A percentile compares a stretch with the other conserved stretches of the same genome.
These are phyloP conservation scores for Colletotrichum siamense DNA, from an alignment of 2,329 filamentous ascomycete species.

Conservation along the genomic window DNA sequence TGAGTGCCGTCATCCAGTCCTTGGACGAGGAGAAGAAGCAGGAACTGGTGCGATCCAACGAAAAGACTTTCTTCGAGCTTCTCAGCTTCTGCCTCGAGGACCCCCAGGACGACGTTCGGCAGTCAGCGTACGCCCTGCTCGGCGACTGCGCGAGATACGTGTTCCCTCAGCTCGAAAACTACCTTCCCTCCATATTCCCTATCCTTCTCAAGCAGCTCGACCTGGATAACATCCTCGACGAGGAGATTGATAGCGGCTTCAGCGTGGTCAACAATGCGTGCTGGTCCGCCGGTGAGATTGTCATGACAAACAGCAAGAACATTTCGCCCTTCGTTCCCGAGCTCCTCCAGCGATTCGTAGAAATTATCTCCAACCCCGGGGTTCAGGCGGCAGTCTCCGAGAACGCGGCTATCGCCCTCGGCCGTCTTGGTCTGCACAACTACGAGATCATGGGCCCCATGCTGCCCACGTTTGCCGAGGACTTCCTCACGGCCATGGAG, in stretches of 20 bases:
- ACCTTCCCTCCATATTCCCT: slow-evolving; percentile 76
- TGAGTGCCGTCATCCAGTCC: slow-evolving; percentile 93
- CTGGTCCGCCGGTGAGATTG: slow-evolving; percentile 94
- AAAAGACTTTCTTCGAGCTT: slow-evolving; percentile 88
- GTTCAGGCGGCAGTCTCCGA: slow-evolving; percentile 89
- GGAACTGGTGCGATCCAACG: slow-evolving; percentile 76
- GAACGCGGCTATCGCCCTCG: slow-evolving; percentile 93
- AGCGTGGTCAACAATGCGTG: slow-evolving; percentile 98
- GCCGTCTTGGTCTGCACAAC: slow-evolving; percentile 83
- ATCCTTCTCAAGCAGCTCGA: slow-evolving; percentile 89
- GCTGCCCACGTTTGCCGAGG: slow-evolving; percentile 78
- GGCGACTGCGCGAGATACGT: slow-evolving; percentile 95
- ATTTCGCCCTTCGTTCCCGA: slow-evolving; percentile 81
- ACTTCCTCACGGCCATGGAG: slow-evolving; percentile 82
- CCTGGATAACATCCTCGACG: slow-evolving; percentile 75
- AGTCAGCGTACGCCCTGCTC: slow-evolving; percentile 93
- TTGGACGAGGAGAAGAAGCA: slow-evolving; percentile 75
- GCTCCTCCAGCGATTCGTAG: slow-evolving; percentile 77
- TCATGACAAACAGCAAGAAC: slow-evolving; percentile 76
- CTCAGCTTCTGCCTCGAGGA: slow-evolving; percentile 93
- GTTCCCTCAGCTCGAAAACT: slow-evolving; percentile 79
- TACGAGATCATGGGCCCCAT: slow-evolving; percentile 79
- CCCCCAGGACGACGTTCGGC: slow-evolving; percentile 86
- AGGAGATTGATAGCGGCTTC: slow-evolving; percentile 84
- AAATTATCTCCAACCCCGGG: slow-evolving; percentile 84